Evolutionary conservation across 176 grass and related monocot species (phyloP).

Genomic region (Aegilops speltoides): DNA sequence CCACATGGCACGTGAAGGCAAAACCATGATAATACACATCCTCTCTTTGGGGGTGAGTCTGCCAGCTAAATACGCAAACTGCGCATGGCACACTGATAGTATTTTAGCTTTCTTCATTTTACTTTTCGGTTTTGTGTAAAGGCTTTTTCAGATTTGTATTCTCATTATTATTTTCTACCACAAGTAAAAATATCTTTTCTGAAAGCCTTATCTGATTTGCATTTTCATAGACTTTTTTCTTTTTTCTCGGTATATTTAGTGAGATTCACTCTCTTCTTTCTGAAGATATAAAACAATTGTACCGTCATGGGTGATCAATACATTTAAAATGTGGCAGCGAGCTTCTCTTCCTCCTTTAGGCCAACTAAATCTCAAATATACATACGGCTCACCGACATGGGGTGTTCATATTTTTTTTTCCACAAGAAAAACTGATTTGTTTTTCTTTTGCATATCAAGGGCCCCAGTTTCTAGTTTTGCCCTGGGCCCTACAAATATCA

Average conservation of each 20-base stretch:
- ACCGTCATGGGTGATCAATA: neutral
- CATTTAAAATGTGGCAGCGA: neutral
- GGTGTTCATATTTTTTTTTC: no score
- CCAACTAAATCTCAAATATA: no score
- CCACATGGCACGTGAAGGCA: neutral
- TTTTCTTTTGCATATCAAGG: no score
- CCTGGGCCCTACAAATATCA: no score
- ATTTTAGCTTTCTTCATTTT: neutral
- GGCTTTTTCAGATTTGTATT: neutral
- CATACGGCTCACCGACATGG: no score
- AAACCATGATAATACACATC: neutral
- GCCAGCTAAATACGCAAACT: neutral
- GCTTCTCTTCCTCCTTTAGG: neutral
- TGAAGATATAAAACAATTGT: neutral
- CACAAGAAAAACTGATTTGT: no score
- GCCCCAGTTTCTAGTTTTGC: no score
- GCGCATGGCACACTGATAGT: neutral
- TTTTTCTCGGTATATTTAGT: neutral
- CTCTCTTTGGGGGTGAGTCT: neutral
- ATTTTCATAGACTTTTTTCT: neutral
- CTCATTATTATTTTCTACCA: neutral
- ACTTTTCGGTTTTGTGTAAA: neutral
- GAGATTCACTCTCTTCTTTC: neutral
- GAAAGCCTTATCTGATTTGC: neutral
- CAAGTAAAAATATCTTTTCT: neutral